phyloP scores from a whole-genome alignment of 495 filamentous ascomycete genomes.

The Penicillium longicatenatum region DNA sequence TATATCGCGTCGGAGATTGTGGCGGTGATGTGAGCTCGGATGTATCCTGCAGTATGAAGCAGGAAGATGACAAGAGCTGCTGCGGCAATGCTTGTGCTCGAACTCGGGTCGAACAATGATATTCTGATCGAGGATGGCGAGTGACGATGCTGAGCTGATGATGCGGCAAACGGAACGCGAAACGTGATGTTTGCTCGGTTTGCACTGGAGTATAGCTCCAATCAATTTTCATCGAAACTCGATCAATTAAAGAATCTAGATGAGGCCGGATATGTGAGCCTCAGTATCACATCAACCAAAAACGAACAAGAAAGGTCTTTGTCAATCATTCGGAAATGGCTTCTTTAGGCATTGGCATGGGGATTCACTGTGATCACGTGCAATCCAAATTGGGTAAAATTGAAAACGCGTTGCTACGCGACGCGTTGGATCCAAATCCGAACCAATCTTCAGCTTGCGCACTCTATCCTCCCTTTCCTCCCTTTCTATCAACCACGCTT shows the following conservation, averaged over 20 bases:
- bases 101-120: background rate
- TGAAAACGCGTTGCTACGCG: slow-evolving; percentile 31
- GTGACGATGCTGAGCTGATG: background rate
- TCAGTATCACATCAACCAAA: no score
- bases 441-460: slow-evolving; percentile 15
- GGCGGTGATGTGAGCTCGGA: background rate
- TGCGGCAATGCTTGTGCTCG: background rate
- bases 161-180: slow-evolving; percentile 17
- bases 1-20: background rate
- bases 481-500: slow-evolving; percentile 10
- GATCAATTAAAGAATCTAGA: background rate
- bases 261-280: no score
- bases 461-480: slow-evolving; percentile 23
- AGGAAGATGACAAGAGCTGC: background rate
- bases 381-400: slow-evolving; percentile 5
- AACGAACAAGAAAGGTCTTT: no score
- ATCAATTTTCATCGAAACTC: background rate
- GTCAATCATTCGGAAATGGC: background rate
- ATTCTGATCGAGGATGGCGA: background rate
- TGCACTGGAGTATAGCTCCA: background rate
- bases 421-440: slow-evolving; percentile 29
- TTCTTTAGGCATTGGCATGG: background rate
- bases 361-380: background rate
- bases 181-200: slow-evolving; percentile 16
- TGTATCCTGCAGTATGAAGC: background rate